Evolutionary conservation across 371 early-diverging fungal genomes (phyloP).

Genomic region (Mucor saturninus): DNA sequence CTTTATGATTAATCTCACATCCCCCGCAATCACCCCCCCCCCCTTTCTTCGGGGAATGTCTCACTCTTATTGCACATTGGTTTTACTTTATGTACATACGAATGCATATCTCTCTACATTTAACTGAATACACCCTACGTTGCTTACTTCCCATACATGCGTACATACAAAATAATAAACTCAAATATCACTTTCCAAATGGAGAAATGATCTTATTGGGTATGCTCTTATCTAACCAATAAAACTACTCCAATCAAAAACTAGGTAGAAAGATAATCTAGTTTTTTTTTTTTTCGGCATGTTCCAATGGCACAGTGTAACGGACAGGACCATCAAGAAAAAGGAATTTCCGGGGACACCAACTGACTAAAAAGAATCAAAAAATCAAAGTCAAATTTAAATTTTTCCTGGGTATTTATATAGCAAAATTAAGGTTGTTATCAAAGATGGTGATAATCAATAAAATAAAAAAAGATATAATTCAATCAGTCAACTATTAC

Average conservation of each 20-base stretch:
- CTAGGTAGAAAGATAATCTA: neutral
- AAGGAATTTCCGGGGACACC: neutral
- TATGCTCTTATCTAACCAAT: neutral
- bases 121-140: too few species aligned
- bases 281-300: neutral
- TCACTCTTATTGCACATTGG: neutral
- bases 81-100: too few species aligned
- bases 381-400: neutral
- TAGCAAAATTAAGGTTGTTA: conserved; percentile 1
- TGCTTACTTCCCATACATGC: too few species aligned
- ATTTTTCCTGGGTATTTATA: neutral
- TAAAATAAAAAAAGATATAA: neutral
- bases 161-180: too few species aligned
- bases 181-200: too few species aligned
- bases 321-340: neutral
- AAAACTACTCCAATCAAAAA: neutral
- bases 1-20: conserved; percentile 1
- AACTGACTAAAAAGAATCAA: neutral
- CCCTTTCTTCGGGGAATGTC: too few species aligned
- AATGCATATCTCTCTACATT: too few species aligned
- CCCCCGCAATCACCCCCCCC: too few species aligned
- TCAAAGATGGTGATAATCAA: conserved; percentile 7
- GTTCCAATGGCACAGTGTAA: neutral
- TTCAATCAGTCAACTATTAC: conserved; percentile 1
- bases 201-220: neutral